These are phyloP conservation scores for Phytopythium cucurbitacearum DNA, from an alignment of 352 stramenopile genomes.

Conservation along the genomic window DNA sequence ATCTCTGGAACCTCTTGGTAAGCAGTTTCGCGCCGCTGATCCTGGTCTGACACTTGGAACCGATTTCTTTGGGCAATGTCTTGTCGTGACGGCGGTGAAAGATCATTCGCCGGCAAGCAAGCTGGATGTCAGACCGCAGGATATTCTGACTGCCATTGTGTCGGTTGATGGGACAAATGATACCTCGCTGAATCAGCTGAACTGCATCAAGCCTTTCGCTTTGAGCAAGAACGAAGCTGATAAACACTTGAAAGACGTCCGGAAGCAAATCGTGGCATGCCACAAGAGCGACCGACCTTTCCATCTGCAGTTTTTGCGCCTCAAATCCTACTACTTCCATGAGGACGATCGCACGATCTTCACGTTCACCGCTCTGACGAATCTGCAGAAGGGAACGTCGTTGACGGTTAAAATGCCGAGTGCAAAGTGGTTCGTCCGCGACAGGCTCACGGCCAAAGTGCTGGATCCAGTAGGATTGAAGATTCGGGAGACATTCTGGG, in stretches of 20 bases:
- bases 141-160: conserved; percentile 42
- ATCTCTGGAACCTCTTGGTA: conserved; percentile 25
- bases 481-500: conserved; percentile 37
- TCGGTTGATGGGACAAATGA: conserved; percentile 20
- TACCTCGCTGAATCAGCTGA: conserved; percentile 27
- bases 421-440: conserved; percentile 32
- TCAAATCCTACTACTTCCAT: conserved; percentile 56
- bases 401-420: conserved; percentile 45
- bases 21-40: conserved; percentile 28
- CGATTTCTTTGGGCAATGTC: conserved; percentile 59
- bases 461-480: conserved; percentile 20
- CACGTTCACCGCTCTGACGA: conserved; percentile 28
- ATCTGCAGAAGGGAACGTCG: conserved; percentile 14
- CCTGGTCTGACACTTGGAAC: conserved; percentile 34
- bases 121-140: conserved; percentile 11
- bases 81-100: conserved; percentile 35
- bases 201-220: conserved; percentile 48
- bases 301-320: conserved; percentile 46
- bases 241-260: conserved; percentile 26
- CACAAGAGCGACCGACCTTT: conserved; percentile 32
- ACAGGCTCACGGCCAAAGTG: conserved; percentile 15
- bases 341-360: conserved; percentile 36
- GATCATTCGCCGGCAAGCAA: conserved; percentile 17
- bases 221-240: conserved; percentile 19
- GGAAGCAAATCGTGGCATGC: conserved; percentile 19